Evolutionary conservation across 495 filamentous ascomycete species (phyloP).

Genomic region (Ramalina intermedia): DNA sequence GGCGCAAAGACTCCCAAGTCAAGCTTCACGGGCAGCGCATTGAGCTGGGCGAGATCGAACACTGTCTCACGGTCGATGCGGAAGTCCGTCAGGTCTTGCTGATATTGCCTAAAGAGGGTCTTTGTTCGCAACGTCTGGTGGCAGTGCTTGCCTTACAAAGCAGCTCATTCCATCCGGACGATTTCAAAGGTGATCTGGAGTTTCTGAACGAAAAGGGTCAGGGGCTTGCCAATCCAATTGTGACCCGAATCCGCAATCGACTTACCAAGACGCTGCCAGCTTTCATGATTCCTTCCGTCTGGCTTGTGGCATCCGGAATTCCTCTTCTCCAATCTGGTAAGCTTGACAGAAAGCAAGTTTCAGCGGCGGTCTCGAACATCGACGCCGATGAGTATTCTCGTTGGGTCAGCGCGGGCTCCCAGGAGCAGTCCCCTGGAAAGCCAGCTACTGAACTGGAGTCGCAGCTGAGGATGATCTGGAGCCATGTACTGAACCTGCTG

Average conservation of each 20-base stretch:
- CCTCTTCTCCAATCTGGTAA: slow-evolving; percentile 40
- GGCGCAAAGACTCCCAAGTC: slow-evolving; percentile 51
- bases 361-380: slow-evolving; percentile 23
- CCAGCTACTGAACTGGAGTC: slow-evolving; percentile 24
- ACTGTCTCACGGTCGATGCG: slow-evolving; percentile 23
- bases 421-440: slow-evolving; percentile 7
- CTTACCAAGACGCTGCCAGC: slow-evolving; percentile 24
- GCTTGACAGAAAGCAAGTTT: slow-evolving; percentile 31
- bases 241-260: slow-evolving; percentile 21
- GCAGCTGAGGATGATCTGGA: slow-evolving; percentile 30
- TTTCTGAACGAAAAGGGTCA: slow-evolving; percentile 2
- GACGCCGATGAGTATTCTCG: slow-evolving; percentile 16
- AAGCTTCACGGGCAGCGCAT: slow-evolving; percentile 54
- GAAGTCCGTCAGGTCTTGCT: slow-evolving; percentile 33
- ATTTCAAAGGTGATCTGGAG: not conserved
- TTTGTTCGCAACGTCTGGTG: slow-evolving; percentile 26
- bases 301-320: slow-evolving; percentile 33
- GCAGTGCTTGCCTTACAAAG: slow-evolving; percentile 18
- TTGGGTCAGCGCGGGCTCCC: not conserved
- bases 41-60: slow-evolving; percentile 51
- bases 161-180: not conserved
- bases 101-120: slow-evolving; percentile 27
- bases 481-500: slow-evolving; percentile 38
- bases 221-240: slow-evolving; percentile 15
- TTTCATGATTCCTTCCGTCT: slow-evolving; percentile 44